Evolutionary conservation across 331 rosid species (phyloP).

Genomic region (Prunus yedoensis): DNA sequence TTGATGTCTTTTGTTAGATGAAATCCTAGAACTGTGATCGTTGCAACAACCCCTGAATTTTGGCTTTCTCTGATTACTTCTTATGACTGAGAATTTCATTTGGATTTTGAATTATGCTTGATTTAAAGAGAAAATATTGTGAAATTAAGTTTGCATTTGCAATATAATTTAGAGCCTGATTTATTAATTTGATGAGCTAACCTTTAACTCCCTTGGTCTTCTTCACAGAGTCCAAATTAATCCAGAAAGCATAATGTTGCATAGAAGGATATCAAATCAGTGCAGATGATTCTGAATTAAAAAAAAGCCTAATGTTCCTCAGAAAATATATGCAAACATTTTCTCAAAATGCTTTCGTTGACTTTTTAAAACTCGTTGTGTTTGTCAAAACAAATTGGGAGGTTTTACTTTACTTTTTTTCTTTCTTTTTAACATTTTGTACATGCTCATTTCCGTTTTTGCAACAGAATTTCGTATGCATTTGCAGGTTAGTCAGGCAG

Average conservation of each 20-base stretch:
- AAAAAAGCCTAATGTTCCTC: no score
- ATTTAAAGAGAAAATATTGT: neutral
- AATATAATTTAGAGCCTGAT: neutral
- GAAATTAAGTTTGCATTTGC: neutral
- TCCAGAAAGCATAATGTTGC: constrained; percentile 10
- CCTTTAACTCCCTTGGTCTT: neutral
- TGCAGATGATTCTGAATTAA: neutral
- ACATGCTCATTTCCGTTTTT: neutral
- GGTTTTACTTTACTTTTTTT: no score
- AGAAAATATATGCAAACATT: no score
- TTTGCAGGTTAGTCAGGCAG: constrained; percentile 14
- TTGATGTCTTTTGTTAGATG: no score
- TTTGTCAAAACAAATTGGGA: neutral
- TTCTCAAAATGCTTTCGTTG: no score
- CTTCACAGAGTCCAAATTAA: constrained; percentile 11
- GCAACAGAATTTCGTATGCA: neutral
- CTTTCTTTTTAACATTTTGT: neutral
- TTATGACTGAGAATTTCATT: neutral
- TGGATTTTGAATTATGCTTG: neutral
- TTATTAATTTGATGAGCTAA: neutral
- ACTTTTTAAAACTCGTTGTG: no score
- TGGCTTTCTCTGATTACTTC: no score
- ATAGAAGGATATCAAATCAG: constrained; percentile 14
- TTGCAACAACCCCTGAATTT: no score
- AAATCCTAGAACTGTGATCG: no score